phyloP scores from a whole-genome alignment of 192 early-diverging fungal species.

The Rhizophagus clarus region DNA sequence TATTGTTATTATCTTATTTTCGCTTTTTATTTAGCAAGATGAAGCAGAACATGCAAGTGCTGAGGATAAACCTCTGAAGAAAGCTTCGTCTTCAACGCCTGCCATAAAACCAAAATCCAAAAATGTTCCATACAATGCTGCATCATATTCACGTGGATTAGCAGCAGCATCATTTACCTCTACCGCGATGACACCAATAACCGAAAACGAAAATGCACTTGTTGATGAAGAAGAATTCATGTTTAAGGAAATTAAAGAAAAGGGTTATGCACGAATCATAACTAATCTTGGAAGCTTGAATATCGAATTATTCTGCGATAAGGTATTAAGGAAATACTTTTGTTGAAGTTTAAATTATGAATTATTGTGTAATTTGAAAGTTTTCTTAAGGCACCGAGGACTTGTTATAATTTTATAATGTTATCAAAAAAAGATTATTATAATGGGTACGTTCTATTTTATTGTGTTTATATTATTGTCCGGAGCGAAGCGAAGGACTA shows the following conservation, averaged over 20 bases:
- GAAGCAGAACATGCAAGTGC: conserved; percentile 27
- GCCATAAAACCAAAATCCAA: conserved; percentile 42
- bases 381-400: conserved; percentile 68
- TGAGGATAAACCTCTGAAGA: conserved; percentile 32
- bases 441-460: conserved; percentile 40
- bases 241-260: conserved; percentile 80
- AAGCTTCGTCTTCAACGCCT: neutral
- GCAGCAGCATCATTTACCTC: conserved; percentile 87
- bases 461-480: neutral
- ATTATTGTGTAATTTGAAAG: conserved; percentile 32
- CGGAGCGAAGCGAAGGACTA: too few relatives aligned
- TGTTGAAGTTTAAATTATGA: neutral
- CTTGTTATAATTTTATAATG: conserved; percentile 93
- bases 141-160: conserved; percentile 78
- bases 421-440: conserved; percentile 87
- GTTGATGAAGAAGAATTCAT: conserved; percentile 88
- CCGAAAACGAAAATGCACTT: conserved; percentile 67
- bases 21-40: conserved; percentile 32
- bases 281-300: conserved; percentile 86
- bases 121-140: conserved; percentile 70
- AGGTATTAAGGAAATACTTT: conserved; percentile 41
- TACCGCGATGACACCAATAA: conserved; percentile 73
- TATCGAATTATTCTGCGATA: conserved; percentile 78
- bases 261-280: conserved; percentile 73
- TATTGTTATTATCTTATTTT: neutral